Conservation (phyloP, 306 rosid species). For the Inga laurina region DNA sequence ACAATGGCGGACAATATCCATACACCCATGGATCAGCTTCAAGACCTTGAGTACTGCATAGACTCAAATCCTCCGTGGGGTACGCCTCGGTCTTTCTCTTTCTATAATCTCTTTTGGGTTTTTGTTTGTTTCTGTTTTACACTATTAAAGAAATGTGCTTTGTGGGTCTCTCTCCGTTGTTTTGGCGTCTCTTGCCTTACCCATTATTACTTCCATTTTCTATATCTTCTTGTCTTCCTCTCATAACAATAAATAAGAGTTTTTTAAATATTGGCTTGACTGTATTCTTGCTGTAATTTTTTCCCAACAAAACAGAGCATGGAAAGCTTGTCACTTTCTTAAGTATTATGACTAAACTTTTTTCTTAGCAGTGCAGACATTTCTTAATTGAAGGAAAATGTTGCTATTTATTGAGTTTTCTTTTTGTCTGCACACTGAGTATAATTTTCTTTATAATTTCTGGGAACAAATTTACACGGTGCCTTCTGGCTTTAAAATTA, state of each 20-base stretch:
- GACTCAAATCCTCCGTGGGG: no score
- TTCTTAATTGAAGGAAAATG: not conserved
- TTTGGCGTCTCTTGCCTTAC: no score
- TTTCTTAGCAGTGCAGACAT: not conserved
- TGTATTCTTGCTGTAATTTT: not conserved
- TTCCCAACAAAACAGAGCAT: not conserved
- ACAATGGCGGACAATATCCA: no score
- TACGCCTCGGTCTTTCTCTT: no score
- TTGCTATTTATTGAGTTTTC: not conserved
- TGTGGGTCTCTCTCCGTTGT: no score
- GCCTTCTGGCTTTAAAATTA: constrained; percentile 23
- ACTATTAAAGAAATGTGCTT: no score
- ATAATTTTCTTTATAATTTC: constrained; percentile 1
- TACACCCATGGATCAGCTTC: no score
- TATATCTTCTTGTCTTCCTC: no score
- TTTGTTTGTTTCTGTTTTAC: no score
- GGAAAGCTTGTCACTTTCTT: not conserved
- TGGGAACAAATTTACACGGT: not conserved
- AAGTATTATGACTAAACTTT: not conserved
- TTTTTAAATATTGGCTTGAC: not conserved
- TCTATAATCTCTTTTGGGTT: no score
- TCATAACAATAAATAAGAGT: not conserved
- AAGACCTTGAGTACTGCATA: no score
- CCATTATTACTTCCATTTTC: no score
- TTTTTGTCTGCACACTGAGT: constrained; percentile 18